phyloP scores from a whole-genome alignment of 495 filamentous ascomycete genomes.

The Neurospora africana region DNA sequence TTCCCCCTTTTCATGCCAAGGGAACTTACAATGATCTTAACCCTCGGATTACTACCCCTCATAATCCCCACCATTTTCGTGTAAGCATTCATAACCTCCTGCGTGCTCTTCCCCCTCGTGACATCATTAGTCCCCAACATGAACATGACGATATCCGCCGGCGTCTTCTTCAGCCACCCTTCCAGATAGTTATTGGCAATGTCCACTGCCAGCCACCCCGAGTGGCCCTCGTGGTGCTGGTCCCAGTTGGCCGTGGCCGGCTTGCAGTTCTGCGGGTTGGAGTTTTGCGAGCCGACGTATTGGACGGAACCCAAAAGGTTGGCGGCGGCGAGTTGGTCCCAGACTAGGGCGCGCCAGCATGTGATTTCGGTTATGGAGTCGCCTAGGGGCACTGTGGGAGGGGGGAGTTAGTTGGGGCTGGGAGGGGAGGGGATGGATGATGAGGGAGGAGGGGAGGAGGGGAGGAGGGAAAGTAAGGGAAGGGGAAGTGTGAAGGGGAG shows the following conservation, averaged over 20 bases:
- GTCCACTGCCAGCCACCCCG: constrained; percentile 33
- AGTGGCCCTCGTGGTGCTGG: constrained; percentile 34
- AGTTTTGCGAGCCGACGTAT: constrained; percentile 32
- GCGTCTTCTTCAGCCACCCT: constrained; percentile 25
- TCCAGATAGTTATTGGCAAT: constrained; percentile 34
- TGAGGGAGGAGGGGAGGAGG: background rate
- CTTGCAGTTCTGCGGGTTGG: constrained; percentile 26
- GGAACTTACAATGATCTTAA: constrained; percentile 28
- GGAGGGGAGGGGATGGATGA: no score
- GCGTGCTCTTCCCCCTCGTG: constrained; percentile 8
- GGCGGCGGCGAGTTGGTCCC: constrained; percentile 24
- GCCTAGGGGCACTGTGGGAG: constrained; percentile 25
- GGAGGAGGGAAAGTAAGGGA: background rate
- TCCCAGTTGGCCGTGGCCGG: constrained; percentile 20
- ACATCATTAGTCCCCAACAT: constrained; percentile 38
- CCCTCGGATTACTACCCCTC: constrained; percentile 22
- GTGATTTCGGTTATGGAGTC: constrained; percentile 34
- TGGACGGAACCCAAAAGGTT: constrained; percentile 19
- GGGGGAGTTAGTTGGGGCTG: background rate
- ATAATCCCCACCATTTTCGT: constrained; percentile 28
- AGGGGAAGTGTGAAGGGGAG: no score
- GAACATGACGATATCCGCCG: constrained; percentile 34
- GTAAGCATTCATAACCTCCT: constrained; percentile 29
- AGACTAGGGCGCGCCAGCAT: constrained; percentile 31
- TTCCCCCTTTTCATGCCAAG: no score